These are phyloP conservation scores for Coemansia sp. DNA, from an alignment of 192 early-diverging fungal genomes.

Conservation along the genomic window DNA sequence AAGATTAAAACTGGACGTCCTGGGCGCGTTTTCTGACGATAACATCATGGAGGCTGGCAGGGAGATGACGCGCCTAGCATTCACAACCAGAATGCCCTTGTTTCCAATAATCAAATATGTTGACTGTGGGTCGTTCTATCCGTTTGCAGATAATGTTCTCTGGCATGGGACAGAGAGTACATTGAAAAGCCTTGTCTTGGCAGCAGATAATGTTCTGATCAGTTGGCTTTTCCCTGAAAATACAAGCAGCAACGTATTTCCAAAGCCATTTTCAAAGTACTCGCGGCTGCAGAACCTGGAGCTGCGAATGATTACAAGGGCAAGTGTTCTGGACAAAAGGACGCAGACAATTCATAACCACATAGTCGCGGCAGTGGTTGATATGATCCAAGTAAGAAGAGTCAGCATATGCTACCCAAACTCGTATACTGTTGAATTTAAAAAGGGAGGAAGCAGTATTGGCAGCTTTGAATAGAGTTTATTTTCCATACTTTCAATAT, in stretches of 20 bases:
- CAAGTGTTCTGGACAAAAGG: background rate
- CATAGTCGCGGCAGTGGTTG: constrained; percentile 7
- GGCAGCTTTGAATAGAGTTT: background rate
- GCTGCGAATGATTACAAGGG: constrained; percentile 19
- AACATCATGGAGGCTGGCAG: background rate
- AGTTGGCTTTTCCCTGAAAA: constrained; percentile 20
- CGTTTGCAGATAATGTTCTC: constrained; percentile 26
- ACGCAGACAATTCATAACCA: constrained; percentile 9
- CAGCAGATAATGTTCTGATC: constrained; percentile 9
- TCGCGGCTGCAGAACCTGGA: constrained; percentile 14
- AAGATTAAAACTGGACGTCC: constrained; percentile 13
- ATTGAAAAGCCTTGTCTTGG: constrained; percentile 12
- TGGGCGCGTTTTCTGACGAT: constrained; percentile 18
- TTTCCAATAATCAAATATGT: constrained; percentile 25
- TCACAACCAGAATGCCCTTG: background rate
- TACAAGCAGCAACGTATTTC: background rate
- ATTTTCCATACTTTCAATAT: no score
- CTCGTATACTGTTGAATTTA: constrained; percentile 1
- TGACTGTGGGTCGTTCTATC: constrained; percentile 22
- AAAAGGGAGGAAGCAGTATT: background rate
- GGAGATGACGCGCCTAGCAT: background rate
- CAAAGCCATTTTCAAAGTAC: constrained; percentile 11
- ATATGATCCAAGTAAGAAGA: background rate
- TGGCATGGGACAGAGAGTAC: constrained; percentile 10
- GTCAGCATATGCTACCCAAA: constrained; percentile 25